A percentile compares a stretch with the other conserved stretches of the same genome.
phyloP scores from a whole-genome alignment of 257 asterid species.

The Oldenlandia corymbosa region DNA sequence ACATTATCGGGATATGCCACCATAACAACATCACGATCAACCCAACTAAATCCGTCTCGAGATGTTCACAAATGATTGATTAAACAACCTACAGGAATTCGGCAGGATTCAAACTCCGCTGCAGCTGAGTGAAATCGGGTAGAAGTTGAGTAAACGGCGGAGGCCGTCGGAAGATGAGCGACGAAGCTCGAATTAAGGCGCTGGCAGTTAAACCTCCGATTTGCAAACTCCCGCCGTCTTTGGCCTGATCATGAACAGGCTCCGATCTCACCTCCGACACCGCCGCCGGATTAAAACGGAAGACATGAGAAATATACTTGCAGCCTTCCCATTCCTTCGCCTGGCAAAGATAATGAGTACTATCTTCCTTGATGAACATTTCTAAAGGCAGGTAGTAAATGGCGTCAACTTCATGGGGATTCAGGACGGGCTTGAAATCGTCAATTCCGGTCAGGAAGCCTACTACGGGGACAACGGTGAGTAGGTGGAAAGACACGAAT shows the following conservation, averaged over 20 bases:
- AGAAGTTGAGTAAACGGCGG: constrained; percentile 46
- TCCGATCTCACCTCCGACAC: not conserved
- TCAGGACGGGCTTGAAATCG: constrained; percentile 51
- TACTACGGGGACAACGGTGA: constrained; percentile 51
- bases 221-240: constrained; percentile 20
- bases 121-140: constrained; percentile 50
- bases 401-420: constrained; percentile 59
- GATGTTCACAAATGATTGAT: too few relatives aligned
- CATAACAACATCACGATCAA: too few relatives aligned
- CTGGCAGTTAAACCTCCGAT: constrained; percentile 52
- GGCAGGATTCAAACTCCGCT: constrained; percentile 21
- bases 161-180: constrained; percentile 35
- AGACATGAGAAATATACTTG: constrained; percentile 42
- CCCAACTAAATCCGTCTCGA: too few relatives aligned
- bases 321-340: constrained; percentile 45
- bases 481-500: constrained; percentile 47
- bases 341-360: constrained; percentile 17
- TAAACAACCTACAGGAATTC: too few relatives aligned
- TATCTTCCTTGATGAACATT: constrained; percentile 50
- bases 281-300: constrained; percentile 24
- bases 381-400: constrained; percentile 50
- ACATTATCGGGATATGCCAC: too few relatives aligned
- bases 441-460: constrained; percentile 37
- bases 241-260: constrained; percentile 23
- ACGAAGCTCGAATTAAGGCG: constrained; percentile 45